Evolutionary conservation across 352 stramenopile species (phyloP).

Genomic region (Globisporangium spiculum): DNA sequence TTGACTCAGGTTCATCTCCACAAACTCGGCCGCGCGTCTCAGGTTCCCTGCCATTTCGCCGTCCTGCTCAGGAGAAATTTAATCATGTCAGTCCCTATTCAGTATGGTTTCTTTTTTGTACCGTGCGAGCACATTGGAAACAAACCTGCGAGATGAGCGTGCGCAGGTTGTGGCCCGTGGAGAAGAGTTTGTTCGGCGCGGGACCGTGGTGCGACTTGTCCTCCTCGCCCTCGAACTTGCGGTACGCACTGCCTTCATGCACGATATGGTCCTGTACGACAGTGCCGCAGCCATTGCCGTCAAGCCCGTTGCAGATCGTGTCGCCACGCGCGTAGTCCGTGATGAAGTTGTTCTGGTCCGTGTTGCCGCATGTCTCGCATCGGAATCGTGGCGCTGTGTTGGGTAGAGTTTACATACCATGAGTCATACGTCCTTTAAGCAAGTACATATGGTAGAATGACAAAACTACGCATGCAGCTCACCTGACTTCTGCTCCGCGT

Average conservation of each 20-base stretch:
- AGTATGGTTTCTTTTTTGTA: background rate
- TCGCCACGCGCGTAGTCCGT: constrained; percentile 86
- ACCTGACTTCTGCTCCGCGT: constrained; percentile 85
- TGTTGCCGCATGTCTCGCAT: constrained; percentile 87
- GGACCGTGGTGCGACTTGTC: constrained; percentile 96
- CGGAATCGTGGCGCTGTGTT: constrained; percentile 68
- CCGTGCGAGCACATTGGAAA: background rate
- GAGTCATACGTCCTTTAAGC: background rate
- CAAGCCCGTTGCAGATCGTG: constrained; percentile 85
- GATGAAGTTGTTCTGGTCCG: constrained; percentile 89
- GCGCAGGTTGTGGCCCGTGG: constrained; percentile 93
- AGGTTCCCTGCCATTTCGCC: constrained; percentile 86
- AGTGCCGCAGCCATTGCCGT: constrained; percentile 90
- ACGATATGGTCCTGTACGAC: constrained; percentile 95
- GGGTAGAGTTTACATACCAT: background rate
- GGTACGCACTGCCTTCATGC: constrained; percentile 94
- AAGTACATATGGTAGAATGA: background rate
- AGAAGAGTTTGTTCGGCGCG: constrained; percentile 94
- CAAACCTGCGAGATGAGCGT: constrained; percentile 91
- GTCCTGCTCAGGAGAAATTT: constrained; percentile 38
- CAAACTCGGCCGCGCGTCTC: constrained; percentile 85
- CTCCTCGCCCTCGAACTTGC: constrained; percentile 97
- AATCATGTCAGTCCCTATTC: background rate
- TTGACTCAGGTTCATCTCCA: constrained; percentile 96
- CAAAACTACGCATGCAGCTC: background rate